Percentiles rank a stretch among this genome's conserved stretches.
These are phyloP conservation scores for Eimeria zaria DNA, from an alignment of 169 alveolate genomes.

Conservation along the genomic window DNA sequence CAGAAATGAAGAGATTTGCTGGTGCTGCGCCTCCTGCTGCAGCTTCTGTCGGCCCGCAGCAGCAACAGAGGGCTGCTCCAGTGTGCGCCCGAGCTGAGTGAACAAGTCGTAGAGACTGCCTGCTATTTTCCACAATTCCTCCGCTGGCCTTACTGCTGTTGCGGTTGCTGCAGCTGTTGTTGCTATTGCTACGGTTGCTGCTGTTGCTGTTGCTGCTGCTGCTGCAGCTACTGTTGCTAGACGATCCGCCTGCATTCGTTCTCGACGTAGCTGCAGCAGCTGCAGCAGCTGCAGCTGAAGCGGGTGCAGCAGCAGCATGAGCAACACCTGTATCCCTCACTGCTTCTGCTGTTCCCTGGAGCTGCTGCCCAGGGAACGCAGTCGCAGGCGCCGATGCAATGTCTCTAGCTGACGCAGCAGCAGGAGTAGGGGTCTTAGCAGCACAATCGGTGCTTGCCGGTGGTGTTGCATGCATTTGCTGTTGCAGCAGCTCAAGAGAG, in stretches of 20 bases:
- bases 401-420: neutral
- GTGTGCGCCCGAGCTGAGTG: neutral
- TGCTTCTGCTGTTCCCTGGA: neutral
- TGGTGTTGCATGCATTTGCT: slow-evolving; percentile 29
- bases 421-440: neutral
- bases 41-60: slow-evolving; percentile 1
- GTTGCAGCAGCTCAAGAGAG: slow-evolving; percentile 71
- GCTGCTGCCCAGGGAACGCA: slow-evolving; percentile 42
- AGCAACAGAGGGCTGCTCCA: slow-evolving; percentile 52
- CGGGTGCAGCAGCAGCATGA: neutral
- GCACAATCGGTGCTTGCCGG: neutral
- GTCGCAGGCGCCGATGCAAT: neutral
- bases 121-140: neutral
- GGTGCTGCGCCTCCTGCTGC: slow-evolving; percentile 20
- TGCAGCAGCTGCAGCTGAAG: neutral
- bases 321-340: neutral
- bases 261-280: neutral
- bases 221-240: slow-evolving; percentile 27
- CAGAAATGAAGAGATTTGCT: slow-evolving; percentile 13
- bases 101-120: slow-evolving; percentile 13
- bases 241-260: neutral
- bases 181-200: neutral
- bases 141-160: neutral
- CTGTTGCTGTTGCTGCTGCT: neutral
- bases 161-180: slow-evolving; percentile 14